Percentiles rank a stretch among this genome's conserved stretches.
phyloP scores from a whole-genome alignment of 257 asterid species.

The Coffea eugenioides region DNA sequence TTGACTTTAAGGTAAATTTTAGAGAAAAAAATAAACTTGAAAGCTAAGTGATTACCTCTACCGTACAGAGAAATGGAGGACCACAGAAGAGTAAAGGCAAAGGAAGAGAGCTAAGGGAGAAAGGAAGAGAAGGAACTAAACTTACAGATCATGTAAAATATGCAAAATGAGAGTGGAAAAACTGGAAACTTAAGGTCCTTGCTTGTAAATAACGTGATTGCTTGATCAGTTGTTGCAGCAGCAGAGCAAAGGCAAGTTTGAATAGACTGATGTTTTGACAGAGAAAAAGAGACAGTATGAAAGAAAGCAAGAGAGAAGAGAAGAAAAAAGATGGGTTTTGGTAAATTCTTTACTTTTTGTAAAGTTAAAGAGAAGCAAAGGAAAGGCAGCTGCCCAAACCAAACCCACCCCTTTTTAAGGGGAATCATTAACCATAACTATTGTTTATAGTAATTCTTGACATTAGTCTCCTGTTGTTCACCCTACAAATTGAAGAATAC shows the following conservation, averaged over 20 bases:
- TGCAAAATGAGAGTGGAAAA: constrained; percentile 6
- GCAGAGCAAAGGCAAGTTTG: constrained; percentile 22
- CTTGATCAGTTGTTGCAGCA: constrained; percentile 30
- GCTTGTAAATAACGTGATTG: constrained; percentile 9
- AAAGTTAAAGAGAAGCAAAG: constrained; percentile 3
- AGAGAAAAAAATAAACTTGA: constrained; percentile 11
- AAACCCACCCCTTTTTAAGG: background rate
- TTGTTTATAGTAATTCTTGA: too few species aligned
- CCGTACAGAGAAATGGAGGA: constrained; percentile 5
- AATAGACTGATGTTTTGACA: constrained; percentile 11
- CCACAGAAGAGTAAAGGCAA: constrained; percentile 14
- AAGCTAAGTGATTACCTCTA: constrained; percentile 7
- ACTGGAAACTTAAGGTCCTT: constrained; percentile 9
- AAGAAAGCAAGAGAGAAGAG: background rate
- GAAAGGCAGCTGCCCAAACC: background rate
- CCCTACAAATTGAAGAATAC: too few species aligned
- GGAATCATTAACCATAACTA: too few species aligned
- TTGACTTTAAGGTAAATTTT: background rate
- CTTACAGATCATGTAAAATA: constrained; percentile 48
- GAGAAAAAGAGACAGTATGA: constrained; percentile 1
- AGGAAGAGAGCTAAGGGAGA: constrained; percentile 21
- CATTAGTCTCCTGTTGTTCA: too few species aligned
- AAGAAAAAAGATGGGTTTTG: background rate
- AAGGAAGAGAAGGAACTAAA: constrained; percentile 4
- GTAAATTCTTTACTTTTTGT: background rate